These are phyloP conservation scores for Globisporangium canariense DNA, from an alignment of 352 stramenopile species.

Conservation along the genomic window DNA sequence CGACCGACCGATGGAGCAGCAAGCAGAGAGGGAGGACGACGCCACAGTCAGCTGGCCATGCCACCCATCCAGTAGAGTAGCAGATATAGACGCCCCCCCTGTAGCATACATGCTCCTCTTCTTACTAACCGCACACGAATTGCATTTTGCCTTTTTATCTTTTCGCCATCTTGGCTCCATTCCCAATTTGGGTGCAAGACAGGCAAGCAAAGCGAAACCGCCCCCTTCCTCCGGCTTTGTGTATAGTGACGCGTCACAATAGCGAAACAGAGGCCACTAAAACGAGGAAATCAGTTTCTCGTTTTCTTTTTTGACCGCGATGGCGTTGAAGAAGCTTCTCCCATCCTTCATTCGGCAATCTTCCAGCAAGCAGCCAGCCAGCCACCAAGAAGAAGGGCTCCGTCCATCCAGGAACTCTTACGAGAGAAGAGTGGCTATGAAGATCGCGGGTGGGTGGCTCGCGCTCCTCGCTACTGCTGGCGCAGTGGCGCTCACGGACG, in stretches of 20 bases:
- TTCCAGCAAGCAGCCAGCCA: neutral
- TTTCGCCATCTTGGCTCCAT: neutral
- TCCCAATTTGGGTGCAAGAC: neutral
- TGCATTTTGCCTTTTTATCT: neutral
- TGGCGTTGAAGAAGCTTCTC: neutral
- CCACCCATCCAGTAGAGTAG: slow-evolving; percentile 1
- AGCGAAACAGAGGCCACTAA: neutral
- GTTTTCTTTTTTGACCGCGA: no score
- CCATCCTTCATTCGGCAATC: slow-evolving; percentile 11
- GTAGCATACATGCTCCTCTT: neutral
- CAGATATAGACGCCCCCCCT: slow-evolving; percentile 2
- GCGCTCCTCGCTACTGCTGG: neutral
- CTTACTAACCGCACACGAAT: neutral
- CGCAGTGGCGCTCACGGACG: neutral
- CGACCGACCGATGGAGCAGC: neutral
- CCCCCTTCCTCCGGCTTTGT: neutral
- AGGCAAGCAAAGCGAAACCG: neutral
- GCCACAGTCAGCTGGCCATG: neutral
- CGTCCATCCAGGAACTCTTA: neutral
- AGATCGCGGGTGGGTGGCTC: slow-evolving; percentile 9
- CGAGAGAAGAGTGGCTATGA: slow-evolving; percentile 1
- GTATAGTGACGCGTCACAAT: neutral
- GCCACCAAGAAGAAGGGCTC: slow-evolving; percentile 1
- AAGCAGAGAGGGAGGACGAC: neutral
- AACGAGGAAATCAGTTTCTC: neutral